phyloP scores from a whole-genome alignment of 768 basidiomycete genomes.

The Cytidiella melzeri region DNA sequence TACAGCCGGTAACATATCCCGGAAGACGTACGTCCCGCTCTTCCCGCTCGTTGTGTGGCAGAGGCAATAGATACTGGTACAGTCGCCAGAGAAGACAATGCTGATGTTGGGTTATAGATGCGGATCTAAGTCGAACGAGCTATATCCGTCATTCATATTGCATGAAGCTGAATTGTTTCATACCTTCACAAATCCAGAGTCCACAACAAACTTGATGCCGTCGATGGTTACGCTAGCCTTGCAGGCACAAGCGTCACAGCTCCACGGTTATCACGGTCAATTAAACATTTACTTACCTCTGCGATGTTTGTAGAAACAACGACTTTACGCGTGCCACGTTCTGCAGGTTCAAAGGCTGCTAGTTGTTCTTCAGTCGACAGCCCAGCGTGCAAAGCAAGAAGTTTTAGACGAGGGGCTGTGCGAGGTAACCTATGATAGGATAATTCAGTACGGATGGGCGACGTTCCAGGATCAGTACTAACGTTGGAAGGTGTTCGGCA shows the following conservation, averaged over 20 bases:
- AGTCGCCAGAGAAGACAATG: conserved; percentile 77
- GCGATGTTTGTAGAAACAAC: conserved; percentile 95
- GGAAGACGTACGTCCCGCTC: conserved; percentile 89
- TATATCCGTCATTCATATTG: neutral
- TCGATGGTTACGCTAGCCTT: conserved; percentile 97
- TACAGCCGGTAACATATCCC: conserved; percentile 94
- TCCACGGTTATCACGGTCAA: too few relatives aligned
- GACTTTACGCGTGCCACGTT: conserved; percentile 78
- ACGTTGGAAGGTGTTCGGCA: conserved; percentile 74
- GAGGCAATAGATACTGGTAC: conserved; percentile 85
- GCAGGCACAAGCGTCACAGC: too few relatives aligned
- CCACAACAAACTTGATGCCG: conserved; percentile 89
- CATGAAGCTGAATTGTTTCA: conserved; percentile 3
- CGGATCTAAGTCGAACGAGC: conserved; percentile 53
- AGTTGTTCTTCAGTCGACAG: conserved; percentile 85
- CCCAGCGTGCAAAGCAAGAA: conserved; percentile 84
- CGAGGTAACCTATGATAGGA: conserved; percentile 39
- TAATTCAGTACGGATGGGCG: neutral
- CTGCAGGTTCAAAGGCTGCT: conserved; percentile 72
- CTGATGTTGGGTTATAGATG: conserved; percentile 81
- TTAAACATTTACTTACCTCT: conserved; percentile 48
- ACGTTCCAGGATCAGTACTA: conserved; percentile 12
- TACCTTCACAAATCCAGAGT: conserved; percentile 95
- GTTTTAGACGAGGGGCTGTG: conserved; percentile 50
- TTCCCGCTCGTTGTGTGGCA: conserved; percentile 87